Evolutionary conservation across 495 filamentous ascomycete species (phyloP), one percentile per base, ranked within the genome.

Genomic region (Penicillium herquei): DNA sequence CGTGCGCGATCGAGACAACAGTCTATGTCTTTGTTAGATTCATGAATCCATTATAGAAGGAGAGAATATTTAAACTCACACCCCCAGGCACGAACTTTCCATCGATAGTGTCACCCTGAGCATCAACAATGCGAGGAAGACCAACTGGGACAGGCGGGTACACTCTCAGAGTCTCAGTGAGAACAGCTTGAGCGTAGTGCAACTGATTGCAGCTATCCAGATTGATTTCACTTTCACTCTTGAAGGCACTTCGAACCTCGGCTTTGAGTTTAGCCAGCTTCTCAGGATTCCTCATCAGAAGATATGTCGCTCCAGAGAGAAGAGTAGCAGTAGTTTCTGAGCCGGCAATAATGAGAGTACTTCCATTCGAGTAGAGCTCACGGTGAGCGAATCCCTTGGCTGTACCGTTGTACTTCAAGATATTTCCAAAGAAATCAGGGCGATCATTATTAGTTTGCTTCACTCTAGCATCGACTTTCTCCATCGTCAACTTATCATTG

Each of bases 281-380:
- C 3, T 68, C 47, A 0, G 72, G 79, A 61, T 81, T 71, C 2
- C 54, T 77, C 0, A 77, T 55, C 1, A 87, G 64, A 6, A 80
- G 64, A 59, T 76, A 86, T 0, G 75, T 74, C 0, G 73, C 72
- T 1, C 76, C 81, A 1, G 76, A 70, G n/a, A 88, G 68, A 0
- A 78, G 47, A 0, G 83, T 85, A 2, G 83, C 82, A 5, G 83
- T 83, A 1, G 84, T 85, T 58, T 87, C 84, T 0, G 75, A 79
- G n/a, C 82, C 81, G 33, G 70, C 81, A 13, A 79, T 73, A 26
- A 81, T 69, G 9, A 69, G 30, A 0, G 55, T 18, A 16, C 56
- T 62, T 30, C 67, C 69, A 53, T 79, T 81, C 3, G 50, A 10
- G 9, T 39, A 32, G 6, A 52, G 21, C n/a, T 52, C 50, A 1